A percentile compares a stretch with the other conserved stretches of the same genome.
Evolutionary conservation across 2,329 filamentous ascomycete species (phyloP).

Genomic region (Cladosporium sp.): DNA sequence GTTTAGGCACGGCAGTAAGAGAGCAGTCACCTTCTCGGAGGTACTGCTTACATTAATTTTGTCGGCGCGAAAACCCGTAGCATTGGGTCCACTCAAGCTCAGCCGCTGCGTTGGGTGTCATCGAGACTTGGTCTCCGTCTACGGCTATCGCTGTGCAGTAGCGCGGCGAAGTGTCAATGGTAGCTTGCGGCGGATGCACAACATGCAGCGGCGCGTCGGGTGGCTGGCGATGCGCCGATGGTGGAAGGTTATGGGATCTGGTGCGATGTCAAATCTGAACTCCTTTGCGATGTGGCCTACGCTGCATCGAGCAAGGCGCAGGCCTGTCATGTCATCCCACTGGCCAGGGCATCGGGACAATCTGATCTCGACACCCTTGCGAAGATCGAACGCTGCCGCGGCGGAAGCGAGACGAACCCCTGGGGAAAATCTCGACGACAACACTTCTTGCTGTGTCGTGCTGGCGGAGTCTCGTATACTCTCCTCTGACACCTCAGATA

Average conservation of each 20-base stretch:
- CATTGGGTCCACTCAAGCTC: background rate
- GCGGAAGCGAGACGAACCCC: conserved; percentile 6
- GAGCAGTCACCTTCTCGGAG: no score
- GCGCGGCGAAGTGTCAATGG: background rate
- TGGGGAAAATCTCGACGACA: conserved; percentile 4
- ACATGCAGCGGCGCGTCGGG: background rate
- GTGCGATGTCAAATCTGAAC: background rate
- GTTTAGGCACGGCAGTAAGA: no score
- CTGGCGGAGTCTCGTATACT: background rate
- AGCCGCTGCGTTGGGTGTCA: background rate
- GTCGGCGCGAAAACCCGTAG: background rate
- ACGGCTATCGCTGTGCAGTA: background rate
- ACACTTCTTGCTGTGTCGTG: background rate
- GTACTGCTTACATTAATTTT: background rate
- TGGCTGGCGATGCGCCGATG: background rate
- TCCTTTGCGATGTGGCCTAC: background rate
- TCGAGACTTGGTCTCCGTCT: background rate
- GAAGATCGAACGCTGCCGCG: background rate
- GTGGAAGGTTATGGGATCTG: background rate
- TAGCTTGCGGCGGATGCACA: background rate
- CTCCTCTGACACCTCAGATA: background rate
- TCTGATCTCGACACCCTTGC: conserved; percentile 3
- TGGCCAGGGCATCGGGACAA: background rate
- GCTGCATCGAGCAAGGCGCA: background rate
- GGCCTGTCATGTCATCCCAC: conserved; percentile 4